A percentile compares a stretch with the other conserved stretches of the same genome.
Evolutionary conservation across 1,284 basidiomycete species (phyloP).

Genomic region (Xerocomus cyaneibrunnescens): DNA sequence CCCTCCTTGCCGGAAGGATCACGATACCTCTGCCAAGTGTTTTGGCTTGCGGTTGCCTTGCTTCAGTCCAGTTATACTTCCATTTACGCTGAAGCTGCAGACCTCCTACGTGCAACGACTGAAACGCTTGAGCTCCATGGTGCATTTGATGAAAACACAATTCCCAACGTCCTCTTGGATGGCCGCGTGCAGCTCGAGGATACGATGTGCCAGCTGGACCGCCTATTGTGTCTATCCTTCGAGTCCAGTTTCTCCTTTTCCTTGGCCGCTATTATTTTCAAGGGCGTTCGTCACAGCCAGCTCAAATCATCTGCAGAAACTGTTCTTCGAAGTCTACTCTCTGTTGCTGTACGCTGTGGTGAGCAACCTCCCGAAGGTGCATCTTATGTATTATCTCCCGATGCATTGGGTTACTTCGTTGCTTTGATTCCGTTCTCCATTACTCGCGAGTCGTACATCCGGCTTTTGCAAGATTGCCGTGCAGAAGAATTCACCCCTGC

Average conservation of each 20-base stretch:
- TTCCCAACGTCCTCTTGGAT: constrained; percentile 65
- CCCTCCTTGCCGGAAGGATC: constrained; percentile 68
- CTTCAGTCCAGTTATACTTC: constrained; percentile 75
- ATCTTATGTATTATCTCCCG: constrained; percentile 49
- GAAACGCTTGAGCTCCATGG: constrained; percentile 65
- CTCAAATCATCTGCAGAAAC: constrained; percentile 60
- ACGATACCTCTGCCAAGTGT: constrained; percentile 71
- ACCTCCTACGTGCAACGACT: constrained; percentile 64
- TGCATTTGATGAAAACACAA: constrained; percentile 52
- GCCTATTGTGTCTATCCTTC: constrained; percentile 74
- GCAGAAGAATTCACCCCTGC: constrained; percentile 48
- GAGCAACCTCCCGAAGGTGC: constrained; percentile 38
- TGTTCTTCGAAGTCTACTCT: constrained; percentile 56
- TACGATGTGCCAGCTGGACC: constrained; percentile 72
- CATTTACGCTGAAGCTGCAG: constrained; percentile 71
- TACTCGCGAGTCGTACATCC: constrained; percentile 52
- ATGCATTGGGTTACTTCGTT: constrained; percentile 79
- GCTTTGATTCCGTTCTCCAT: constrained; percentile 74
- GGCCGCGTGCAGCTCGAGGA: constrained; percentile 64
- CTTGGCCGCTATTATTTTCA: constrained; percentile 80
- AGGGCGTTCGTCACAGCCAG: constrained; percentile 72
- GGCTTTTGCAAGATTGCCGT: constrained; percentile 61
- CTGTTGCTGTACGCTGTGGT: constrained; percentile 53
- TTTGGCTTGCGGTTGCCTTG: constrained; percentile 84
- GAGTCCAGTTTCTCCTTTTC: constrained; percentile 80